These are phyloP conservation scores for Termitomyces sp. DNA, from an alignment of 768 basidiomycete species.

Conservation along the genomic window DNA sequence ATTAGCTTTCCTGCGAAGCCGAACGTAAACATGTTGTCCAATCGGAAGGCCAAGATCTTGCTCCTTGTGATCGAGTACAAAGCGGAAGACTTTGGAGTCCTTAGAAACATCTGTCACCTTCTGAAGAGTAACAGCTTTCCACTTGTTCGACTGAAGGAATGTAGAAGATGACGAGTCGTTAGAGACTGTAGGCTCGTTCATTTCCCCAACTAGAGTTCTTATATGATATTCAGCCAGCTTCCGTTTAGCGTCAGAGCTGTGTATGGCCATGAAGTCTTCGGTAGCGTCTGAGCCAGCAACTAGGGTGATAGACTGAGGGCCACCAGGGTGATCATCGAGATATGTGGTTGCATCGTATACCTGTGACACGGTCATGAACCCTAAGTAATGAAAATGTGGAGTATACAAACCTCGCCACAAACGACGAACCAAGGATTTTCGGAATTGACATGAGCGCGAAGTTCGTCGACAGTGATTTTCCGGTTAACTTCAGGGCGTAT, in stretches of 20 bases:
- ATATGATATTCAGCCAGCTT: conserved; percentile 39
- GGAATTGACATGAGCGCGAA: background rate
- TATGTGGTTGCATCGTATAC: conserved; percentile 53
- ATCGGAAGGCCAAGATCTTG: conserved; percentile 50
- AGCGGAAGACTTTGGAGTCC: conserved; percentile 48
- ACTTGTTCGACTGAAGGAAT: conserved; percentile 42
- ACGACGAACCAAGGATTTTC: conserved; percentile 2
- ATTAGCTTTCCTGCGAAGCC: conserved; percentile 33
- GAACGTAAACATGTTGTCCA: conserved; percentile 59
- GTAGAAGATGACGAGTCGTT: conserved; percentile 2
- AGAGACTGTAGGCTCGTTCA: conserved; percentile 8
- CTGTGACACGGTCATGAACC: conserved; percentile 1
- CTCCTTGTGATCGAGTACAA: conserved; percentile 35
- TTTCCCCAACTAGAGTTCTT: conserved; percentile 6
- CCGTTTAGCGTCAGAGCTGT: conserved; percentile 45
- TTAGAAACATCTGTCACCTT: conserved; percentile 38
- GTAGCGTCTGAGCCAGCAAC: conserved; percentile 59
- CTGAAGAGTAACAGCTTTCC: conserved; percentile 43
- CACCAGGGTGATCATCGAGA: conserved; percentile 57
- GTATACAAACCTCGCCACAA: background rate
- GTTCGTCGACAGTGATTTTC: conserved; percentile 11
- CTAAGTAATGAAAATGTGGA: background rate
- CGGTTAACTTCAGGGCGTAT: conserved; percentile 41
- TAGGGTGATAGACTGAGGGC: conserved; percentile 48
- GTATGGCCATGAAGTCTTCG: conserved; percentile 64